Percentiles rank a stretch among this genome's conserved stretches.
Conservation (phyloP, 2,329 filamentous ascomycete species). For the Fusarium illudens region DNA sequence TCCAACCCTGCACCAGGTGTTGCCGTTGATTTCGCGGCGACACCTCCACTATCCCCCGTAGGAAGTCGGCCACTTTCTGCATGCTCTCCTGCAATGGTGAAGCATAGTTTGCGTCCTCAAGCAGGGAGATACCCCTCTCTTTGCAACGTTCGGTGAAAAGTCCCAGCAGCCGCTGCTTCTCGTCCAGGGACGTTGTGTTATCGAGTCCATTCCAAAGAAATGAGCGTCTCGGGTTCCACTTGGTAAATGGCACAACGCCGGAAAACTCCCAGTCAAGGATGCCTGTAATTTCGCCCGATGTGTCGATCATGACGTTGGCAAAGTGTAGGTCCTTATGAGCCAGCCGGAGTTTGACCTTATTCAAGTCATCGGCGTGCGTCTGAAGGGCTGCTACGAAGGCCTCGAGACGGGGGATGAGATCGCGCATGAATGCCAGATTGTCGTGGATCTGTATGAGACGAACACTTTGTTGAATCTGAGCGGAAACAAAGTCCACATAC, state of each 20-base stretch:
- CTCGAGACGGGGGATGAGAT: slow-evolving; percentile 42
- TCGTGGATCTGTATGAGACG: not conserved
- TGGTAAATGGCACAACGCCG: slow-evolving; percentile 45
- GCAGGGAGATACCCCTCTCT: not conserved
- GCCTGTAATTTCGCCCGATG: slow-evolving; percentile 43
- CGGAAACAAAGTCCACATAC: slow-evolving; percentile 40
- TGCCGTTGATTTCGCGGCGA: no score
- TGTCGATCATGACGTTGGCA: slow-evolving; percentile 48
- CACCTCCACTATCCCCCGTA: no score
- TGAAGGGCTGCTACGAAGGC: slow-evolving; percentile 31
- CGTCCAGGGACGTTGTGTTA: not conserved
- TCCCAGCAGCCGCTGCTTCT: slow-evolving; percentile 5
- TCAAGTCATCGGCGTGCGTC: slow-evolving; percentile 20
- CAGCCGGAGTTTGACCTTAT: slow-evolving; percentile 31
- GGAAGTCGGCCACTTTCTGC: no score
- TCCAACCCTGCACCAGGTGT: no score
- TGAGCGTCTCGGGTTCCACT: slow-evolving; percentile 48
- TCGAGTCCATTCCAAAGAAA: slow-evolving; percentile 47
- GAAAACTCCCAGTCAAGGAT: slow-evolving; percentile 41
- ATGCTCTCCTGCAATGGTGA: no score
- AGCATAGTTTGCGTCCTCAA: no score
- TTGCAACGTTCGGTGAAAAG: not conserved
- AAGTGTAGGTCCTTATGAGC: slow-evolving; percentile 52
- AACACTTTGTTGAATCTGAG: not conserved
- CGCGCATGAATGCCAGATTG: slow-evolving; percentile 26